These are phyloP conservation scores for Akanthomyces uredinophilus DNA, from an alignment of 2,329 filamentous ascomycete species.

Conservation along the genomic window DNA sequence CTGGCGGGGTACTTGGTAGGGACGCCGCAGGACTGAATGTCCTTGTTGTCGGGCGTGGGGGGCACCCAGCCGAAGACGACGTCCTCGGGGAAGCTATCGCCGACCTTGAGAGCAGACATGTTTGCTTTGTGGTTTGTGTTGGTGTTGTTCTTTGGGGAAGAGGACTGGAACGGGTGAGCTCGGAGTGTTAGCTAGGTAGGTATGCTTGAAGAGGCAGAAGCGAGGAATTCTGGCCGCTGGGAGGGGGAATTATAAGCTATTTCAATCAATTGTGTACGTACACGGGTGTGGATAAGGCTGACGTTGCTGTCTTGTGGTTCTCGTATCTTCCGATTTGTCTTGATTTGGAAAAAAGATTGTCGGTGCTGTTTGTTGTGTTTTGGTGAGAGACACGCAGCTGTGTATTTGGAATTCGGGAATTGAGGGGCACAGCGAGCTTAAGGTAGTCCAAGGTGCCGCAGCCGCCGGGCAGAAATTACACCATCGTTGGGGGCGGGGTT, in stretches of 20 bases:
- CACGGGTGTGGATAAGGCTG: neutral
- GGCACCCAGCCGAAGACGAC: conserved; percentile 82
- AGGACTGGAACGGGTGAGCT: conserved; percentile 2
- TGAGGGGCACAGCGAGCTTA: conserved; percentile 9
- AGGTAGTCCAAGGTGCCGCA: neutral
- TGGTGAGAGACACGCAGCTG: conserved; percentile 4
- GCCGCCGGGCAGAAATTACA: neutral
- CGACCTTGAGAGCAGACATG: conserved; percentile 66
- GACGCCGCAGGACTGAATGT: conserved; percentile 71
- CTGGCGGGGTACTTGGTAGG: conserved; percentile 75
- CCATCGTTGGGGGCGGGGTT: conserved; percentile 1
- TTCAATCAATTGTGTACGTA: conserved; percentile 9
- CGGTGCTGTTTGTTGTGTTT: neutral
- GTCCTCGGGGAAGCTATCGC: conserved; percentile 76
- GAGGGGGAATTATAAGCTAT: neutral
- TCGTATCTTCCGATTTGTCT: neutral
- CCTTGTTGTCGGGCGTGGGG: conserved; percentile 62
- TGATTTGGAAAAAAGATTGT: neutral
- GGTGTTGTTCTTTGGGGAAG: neutral
- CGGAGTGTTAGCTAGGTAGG: neutral
- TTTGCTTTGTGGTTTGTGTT: conserved; percentile 17
- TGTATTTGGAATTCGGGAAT: conserved; percentile 10
- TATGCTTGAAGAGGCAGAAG: neutral
- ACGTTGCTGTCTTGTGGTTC: neutral
- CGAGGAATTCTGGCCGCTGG: neutral